Evolutionary conservation across 2,329 filamentous ascomycete genomes (phyloP), one percentile per base, ranked within the genome.

Genomic region (Cladosporium sp.): DNA sequence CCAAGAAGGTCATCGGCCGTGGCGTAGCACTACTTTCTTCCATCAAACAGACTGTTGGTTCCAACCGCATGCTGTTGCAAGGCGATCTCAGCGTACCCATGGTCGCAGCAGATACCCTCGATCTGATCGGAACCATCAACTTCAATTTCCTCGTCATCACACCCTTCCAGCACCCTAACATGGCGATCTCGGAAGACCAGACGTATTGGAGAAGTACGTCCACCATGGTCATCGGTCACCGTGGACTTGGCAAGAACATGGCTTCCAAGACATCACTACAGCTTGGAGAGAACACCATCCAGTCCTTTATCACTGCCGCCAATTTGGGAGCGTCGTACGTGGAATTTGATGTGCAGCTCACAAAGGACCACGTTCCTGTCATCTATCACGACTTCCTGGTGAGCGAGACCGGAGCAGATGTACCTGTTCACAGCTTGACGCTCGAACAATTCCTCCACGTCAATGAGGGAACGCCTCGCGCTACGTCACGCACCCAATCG

Each of bases 341-440:
- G 39, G 88, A 90, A 71, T 87, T 87, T 73, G 95, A 99, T 76
- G 95, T 99, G 0, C 95, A 99, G 76, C 83, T 99, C 46, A 99
- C 95, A n/a, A 99, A 99, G 75, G 95, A 99, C 75, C 93, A 96
- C 73, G 93, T 99, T 1, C 95, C 95, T 0, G 94, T 99, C 69
- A 97, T 99, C 73, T 99, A 99, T 76, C 95, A 99, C 76, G 95
- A 99, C 77, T 99, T 99, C 74, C 84, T 98, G 16, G 95, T 99
- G 76, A 97, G 93, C 75, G 95, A 99, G 79, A 98, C 95, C 0
- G 95, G 96, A 11, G 95, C 97, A 63, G 95, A 99, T 75, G 95
- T 95, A 0, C 95, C 95, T 0, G 94, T 99, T 1, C 95, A 99
- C 76, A 96, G 92, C 0, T 82, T 99, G 69, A 99, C 95, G 0